phyloP scores from a whole-genome alignment of 805 yeast genomes.

The Ogataea henricii region DNA sequence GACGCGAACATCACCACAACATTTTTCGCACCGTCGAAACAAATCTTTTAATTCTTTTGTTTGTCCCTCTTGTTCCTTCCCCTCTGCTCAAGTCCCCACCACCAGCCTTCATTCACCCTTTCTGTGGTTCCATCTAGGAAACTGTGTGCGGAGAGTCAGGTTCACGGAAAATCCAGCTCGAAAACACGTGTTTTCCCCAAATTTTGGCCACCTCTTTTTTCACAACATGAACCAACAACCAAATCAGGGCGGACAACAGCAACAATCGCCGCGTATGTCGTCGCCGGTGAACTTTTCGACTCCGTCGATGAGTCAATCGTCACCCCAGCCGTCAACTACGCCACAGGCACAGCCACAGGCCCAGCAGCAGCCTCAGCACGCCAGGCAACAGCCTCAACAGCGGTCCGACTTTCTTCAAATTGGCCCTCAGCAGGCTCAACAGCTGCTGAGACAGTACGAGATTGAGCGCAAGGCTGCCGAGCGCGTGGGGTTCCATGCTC shows the following conservation, averaged over 20 bases:
- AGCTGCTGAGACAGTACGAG: constrained; percentile 59
- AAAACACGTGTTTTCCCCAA: no score
- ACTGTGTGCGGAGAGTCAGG: no score
- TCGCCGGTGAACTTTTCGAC: constrained; percentile 41
- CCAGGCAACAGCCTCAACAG: constrained; percentile 26
- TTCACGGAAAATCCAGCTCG: no score
- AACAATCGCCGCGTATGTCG: constrained; percentile 23
- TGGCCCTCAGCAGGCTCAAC: constrained; percentile 56
- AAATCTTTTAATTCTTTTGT: no score
- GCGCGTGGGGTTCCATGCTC: constrained; percentile 58
- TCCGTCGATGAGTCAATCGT: constrained; percentile 39
- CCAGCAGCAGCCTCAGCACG: constrained; percentile 11
- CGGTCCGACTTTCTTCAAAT: constrained; percentile 28
- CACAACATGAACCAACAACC: constrained; percentile 17
- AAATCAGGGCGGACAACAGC: constrained; percentile 12
- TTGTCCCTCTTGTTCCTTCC: no score
- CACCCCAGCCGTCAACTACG: constrained; percentile 14
- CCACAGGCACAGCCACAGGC: constrained; percentile 12
- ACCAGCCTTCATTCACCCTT: no score
- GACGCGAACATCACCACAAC: no score
- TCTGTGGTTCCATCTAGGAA: no score
- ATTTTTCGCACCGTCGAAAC: no score
- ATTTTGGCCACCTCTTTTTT: no score
- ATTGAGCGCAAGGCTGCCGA: constrained; percentile 63
- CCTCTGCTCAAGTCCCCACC: no score